Evolutionary conservation across 495 filamentous ascomycete species (phyloP).

Genomic region (Daldinia caldariorum): DNA sequence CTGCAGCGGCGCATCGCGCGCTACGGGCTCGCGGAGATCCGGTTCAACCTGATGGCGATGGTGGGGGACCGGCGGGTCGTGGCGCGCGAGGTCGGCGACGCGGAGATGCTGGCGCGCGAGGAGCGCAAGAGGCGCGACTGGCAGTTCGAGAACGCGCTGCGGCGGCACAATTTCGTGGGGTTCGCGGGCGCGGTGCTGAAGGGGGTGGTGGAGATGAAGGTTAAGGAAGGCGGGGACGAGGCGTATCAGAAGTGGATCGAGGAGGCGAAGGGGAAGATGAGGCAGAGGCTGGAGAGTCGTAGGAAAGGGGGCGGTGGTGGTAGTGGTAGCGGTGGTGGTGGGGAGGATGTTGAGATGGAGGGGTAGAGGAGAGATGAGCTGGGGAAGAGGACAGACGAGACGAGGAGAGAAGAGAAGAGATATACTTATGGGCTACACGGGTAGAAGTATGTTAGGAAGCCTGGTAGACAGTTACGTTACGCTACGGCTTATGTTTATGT

Average conservation of each 20-base stretch:
- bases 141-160: constrained; percentile 95
- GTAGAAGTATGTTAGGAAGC: too few relatives aligned
- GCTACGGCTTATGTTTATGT: too few relatives aligned
- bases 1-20: constrained; percentile 83
- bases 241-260: constrained; percentile 83
- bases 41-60: constrained; percentile 96
- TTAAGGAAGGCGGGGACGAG: constrained; percentile 67
- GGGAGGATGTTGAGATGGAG: constrained; percentile 57
- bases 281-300: constrained; percentile 67
- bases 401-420: too few relatives aligned
- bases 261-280: constrained; percentile 75
- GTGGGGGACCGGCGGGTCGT: constrained; percentile 77
- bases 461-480: too few relatives aligned
- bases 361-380: constrained; percentile 40
- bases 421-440: too few relatives aligned
- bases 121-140: constrained; percentile 85
- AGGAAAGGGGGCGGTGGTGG: constrained; percentile 52
- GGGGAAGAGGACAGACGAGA: too few relatives aligned
- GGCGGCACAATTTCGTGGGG: constrained; percentile 94
- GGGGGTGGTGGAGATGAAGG: constrained; percentile 77
- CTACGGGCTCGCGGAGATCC: constrained; percentile 87
- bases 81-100: constrained; percentile 85
- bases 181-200: constrained; percentile 93
- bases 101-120: constrained; percentile 79
- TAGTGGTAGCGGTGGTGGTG: too few relatives aligned